A percentile compares a stretch with the other conserved stretches of the same genome.
Conservation (phyloP, 1,284 basidiomycete species). For the Cutaneotrichosporon cavernicola region DNA sequence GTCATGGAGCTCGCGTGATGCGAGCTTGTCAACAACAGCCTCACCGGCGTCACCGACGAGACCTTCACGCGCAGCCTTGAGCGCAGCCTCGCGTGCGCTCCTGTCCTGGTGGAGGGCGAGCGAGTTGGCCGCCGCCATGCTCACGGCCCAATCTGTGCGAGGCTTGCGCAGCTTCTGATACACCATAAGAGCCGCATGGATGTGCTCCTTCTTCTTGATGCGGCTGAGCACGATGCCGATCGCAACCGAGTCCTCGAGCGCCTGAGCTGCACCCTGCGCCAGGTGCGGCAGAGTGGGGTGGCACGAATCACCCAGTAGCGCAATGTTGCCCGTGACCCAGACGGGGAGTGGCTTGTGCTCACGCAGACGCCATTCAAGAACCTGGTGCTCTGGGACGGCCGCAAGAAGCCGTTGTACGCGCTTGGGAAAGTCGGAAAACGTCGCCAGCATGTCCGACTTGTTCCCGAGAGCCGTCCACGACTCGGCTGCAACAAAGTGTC, state of each 20-base stretch:
- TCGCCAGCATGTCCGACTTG: constrained; percentile 43
- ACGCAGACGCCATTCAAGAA: constrained; percentile 50
- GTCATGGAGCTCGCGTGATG: constrained; percentile 27
- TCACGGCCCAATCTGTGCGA: constrained; percentile 49
- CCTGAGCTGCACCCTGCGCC: constrained; percentile 51
- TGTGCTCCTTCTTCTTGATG: constrained; percentile 42
- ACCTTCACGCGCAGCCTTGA: constrained; percentile 14
- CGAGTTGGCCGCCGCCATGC: constrained; percentile 45
- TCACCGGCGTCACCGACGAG: neutral
- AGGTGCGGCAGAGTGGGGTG: constrained; percentile 47
- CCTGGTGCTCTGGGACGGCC: constrained; percentile 44
- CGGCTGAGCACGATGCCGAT: constrained; percentile 46
- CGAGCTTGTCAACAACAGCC: constrained; percentile 9
- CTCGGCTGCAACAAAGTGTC: constrained; percentile 39
- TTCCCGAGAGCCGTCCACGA: constrained; percentile 50
- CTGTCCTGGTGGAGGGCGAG: constrained; percentile 43
- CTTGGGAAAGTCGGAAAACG: constrained; percentile 44
- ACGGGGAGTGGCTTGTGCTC: constrained; percentile 43
- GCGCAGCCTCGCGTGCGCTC: constrained; percentile 30
- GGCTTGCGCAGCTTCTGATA: constrained; percentile 50
- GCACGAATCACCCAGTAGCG: constrained; percentile 41
- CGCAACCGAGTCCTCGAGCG: constrained; percentile 50
- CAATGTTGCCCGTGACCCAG: constrained; percentile 44
- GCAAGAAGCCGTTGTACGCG: constrained; percentile 46
- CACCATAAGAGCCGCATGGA: constrained; percentile 40